These are phyloP conservation scores for Ustanciosporium gigantosporum DNA, from an alignment of 1,284 basidiomycete species.

Conservation along the genomic window DNA sequence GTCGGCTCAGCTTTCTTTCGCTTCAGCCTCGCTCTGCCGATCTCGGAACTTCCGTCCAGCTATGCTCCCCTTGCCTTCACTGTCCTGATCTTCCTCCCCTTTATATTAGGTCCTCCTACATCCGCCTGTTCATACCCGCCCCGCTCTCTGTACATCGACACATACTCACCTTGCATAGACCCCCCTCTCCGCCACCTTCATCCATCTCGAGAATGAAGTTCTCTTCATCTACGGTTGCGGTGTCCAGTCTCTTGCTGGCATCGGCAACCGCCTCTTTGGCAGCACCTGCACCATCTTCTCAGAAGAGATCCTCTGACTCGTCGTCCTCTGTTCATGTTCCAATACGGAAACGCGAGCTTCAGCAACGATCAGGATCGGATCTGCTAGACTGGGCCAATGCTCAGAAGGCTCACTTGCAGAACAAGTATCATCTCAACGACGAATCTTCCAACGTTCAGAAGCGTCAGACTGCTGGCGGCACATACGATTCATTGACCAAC, in stretches of 20 bases:
- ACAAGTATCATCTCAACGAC: slow-evolving; percentile 33
- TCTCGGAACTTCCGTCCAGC: too few relatives aligned
- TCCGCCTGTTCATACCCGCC: too few relatives aligned
- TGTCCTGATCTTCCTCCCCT: too few relatives aligned
- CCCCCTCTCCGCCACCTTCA: background rate
- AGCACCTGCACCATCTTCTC: too few relatives aligned
- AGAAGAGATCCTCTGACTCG: background rate
- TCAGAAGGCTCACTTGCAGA: slow-evolving; percentile 36
- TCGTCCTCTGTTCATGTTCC: slow-evolving; percentile 14
- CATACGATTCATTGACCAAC: slow-evolving; percentile 34
- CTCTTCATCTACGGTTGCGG: background rate
- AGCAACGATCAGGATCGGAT: slow-evolving; percentile 23
- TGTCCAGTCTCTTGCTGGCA: background rate
- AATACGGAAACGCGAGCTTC: slow-evolving; percentile 16
- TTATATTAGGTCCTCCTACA: too few relatives aligned
- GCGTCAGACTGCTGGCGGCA: slow-evolving; percentile 4
- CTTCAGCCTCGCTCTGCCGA: too few relatives aligned
- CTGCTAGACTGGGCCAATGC: slow-evolving; percentile 39
- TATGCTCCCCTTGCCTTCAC: too few relatives aligned
- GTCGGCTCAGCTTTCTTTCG: too few relatives aligned
- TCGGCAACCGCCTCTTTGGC: background rate
- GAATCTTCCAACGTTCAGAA: background rate
- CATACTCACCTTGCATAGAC: too few relatives aligned
- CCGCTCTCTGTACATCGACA: too few relatives aligned
- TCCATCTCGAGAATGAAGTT: background rate